These are phyloP conservation scores for Kluyveromyces starmeri DNA, from an alignment of 805 yeast species.

Conservation along the genomic window DNA sequence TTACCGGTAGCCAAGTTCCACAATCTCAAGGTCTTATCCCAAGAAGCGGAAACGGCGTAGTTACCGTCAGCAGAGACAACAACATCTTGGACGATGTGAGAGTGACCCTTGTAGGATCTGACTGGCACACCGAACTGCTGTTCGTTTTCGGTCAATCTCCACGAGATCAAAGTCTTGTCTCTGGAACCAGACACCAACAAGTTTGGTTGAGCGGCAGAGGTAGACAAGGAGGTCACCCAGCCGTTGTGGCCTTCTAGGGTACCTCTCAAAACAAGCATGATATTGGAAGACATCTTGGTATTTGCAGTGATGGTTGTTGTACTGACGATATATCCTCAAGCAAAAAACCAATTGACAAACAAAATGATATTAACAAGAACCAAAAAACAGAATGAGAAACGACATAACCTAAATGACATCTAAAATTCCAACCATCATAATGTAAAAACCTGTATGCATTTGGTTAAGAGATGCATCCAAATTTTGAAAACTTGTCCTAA, in stretches of 20 bases:
- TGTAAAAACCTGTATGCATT: too few relatives aligned
- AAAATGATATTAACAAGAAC: too few relatives aligned
- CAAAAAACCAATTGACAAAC: too few relatives aligned
- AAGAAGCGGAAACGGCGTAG: constrained; percentile 96
- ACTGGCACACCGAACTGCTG: constrained; percentile 97
- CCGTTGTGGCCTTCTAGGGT: constrained; percentile 96
- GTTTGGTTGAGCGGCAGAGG: constrained; percentile 97
- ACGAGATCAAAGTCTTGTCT: constrained; percentile 96
- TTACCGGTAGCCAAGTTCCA: constrained; percentile 96
- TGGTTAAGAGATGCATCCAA: too few relatives aligned
- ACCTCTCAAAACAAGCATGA: constrained; percentile 99
- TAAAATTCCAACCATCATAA: too few relatives aligned
- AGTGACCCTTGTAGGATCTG: constrained; percentile 96
- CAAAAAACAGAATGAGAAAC: too few relatives aligned
- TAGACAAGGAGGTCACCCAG: constrained; percentile 98
- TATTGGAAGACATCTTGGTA: constrained; percentile 64
- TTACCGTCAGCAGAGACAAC: constrained; percentile 96
- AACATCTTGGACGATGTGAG: constrained; percentile 97
- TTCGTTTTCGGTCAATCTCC: constrained; percentile 96
- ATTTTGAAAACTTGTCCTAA: too few relatives aligned
- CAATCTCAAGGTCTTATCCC: constrained; percentile 99
- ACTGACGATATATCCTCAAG: too few relatives aligned
- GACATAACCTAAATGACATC: too few relatives aligned
- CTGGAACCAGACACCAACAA: constrained; percentile 96
- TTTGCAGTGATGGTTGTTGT: too few relatives aligned